phyloP scores from a whole-genome alignment of 139 green algal species.

The Chara braunii region DNA sequence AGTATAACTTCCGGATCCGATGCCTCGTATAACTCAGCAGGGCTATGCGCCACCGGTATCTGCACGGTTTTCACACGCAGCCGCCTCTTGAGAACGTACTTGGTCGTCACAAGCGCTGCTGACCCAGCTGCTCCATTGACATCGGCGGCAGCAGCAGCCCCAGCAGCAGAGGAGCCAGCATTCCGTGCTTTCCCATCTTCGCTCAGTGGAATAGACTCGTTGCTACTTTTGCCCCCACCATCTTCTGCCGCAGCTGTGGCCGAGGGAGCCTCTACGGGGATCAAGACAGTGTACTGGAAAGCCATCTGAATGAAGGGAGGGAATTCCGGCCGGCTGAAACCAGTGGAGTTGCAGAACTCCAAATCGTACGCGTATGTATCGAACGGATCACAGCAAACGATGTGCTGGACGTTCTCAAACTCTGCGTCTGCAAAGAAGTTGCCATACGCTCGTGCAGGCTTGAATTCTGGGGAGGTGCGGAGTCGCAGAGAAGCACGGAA shows the following conservation, averaged over 20 bases:
- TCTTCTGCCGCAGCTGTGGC: conserved; percentile 7
- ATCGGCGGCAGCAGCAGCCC: neutral
- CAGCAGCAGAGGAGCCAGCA: neutral
- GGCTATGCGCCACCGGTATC: conserved; percentile 3
- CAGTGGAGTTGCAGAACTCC: conserved; percentile 41
- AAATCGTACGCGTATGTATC: conserved; percentile 68
- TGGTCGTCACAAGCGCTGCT: neutral
- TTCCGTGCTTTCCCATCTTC: no score
- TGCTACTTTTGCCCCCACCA: neutral
- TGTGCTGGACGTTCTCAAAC: conserved; percentile 68
- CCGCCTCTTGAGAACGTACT: conserved; percentile 16
- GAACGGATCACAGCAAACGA: conserved; percentile 51
- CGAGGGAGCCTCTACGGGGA: neutral
- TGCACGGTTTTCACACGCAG: conserved; percentile 31
- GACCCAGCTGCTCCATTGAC: neutral
- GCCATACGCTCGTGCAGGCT: conserved; percentile 55
- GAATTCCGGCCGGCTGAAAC: conserved; percentile 32
- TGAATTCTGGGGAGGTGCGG: conserved; percentile 60
- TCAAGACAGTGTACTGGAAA: conserved; percentile 64
- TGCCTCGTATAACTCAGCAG: conserved; percentile 50
- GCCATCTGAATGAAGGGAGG: conserved; percentile 58
- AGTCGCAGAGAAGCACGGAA: conserved; percentile 62
- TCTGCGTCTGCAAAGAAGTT: conserved; percentile 51
- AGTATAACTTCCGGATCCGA: conserved; percentile 58
- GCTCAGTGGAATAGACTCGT: neutral